A percentile compares a stretch with the other conserved stretches of the same genome.
These are phyloP conservation scores for Nitzschia sp. DNA, from an alignment of 108 stramenopile species.

Conservation along the genomic window DNA sequence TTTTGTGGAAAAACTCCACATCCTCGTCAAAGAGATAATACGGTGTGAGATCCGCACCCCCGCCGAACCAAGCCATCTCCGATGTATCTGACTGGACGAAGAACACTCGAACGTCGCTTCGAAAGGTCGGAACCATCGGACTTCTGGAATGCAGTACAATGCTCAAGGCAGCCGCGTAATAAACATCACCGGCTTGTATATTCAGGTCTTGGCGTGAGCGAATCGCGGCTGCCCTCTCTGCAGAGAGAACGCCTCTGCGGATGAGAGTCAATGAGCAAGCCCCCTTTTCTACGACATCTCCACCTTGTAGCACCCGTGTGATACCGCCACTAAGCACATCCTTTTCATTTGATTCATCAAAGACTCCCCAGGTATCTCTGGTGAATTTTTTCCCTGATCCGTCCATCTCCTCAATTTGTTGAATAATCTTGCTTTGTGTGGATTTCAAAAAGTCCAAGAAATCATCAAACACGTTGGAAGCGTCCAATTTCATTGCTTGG, in stretches of 20 bases:
- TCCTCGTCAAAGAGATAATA: conserved; percentile 90
- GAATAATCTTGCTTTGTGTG: conserved; percentile 67
- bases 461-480: conserved; percentile 48
- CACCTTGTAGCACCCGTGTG: conserved; percentile 89
- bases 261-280: conserved; percentile 89
- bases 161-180: conserved; percentile 89
- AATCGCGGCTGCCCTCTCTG: conserved; percentile 78
- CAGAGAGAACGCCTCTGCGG: conserved; percentile 56
- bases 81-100: conserved; percentile 39
- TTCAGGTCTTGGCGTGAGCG: conserved; percentile 54
- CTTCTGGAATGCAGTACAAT: conserved; percentile 84
- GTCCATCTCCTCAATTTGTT: conserved; percentile 64
- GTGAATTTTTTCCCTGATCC: conserved; percentile 56
- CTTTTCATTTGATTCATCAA: conserved; percentile 18
- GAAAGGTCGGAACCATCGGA: conserved; percentile 85
- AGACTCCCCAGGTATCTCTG: conserved; percentile 74
- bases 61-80: conserved; percentile 43
- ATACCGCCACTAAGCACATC: conserved; percentile 54
- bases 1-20: conserved; percentile 71
- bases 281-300: conserved; percentile 90
- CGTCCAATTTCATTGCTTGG: not conserved
- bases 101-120: conserved; percentile 89
- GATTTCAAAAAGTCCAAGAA: conserved; percentile 60
- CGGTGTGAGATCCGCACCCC: conserved; percentile 88
- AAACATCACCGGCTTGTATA: conserved; percentile 72